Percentiles rank a stretch among this genome's conserved stretches.
phyloP scores from a whole-genome alignment of 1,284 basidiomycete genomes.

The Crucibulum parvulum region DNA sequence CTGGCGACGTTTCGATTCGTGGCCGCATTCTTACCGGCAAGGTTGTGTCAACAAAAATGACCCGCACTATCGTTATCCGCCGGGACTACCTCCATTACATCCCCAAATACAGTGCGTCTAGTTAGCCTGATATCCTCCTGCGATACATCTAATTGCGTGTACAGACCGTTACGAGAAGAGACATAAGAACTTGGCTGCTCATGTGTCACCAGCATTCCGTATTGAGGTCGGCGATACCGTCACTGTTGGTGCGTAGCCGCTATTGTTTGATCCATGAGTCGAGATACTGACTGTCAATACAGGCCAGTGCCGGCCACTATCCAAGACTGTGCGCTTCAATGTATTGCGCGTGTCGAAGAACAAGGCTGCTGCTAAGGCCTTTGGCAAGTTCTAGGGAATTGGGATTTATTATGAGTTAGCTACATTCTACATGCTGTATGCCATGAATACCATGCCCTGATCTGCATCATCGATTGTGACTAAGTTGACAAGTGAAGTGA shows the following conservation, averaged over 20 bases:
- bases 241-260: conserved; percentile 82
- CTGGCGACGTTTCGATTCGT: conserved; percentile 95
- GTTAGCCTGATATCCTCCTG: background rate
- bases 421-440: conserved; percentile 1
- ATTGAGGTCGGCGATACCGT: conserved; percentile 92
- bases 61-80: conserved; percentile 97
- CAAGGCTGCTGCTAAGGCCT: conserved; percentile 89
- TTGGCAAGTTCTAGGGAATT: conserved; percentile 86
- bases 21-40: conserved; percentile 98
- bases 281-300: background rate
- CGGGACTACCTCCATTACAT: conserved; percentile 99
- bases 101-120: conserved; percentile 91
- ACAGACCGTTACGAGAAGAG: conserved; percentile 94
- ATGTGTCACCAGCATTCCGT: conserved; percentile 99
- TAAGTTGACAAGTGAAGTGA: background rate
- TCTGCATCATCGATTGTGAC: conserved; percentile 11
- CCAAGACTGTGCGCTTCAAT: conserved; percentile 99
- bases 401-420: conserved; percentile 14
- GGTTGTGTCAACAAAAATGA: conserved; percentile 99
- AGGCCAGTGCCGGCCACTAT: conserved; percentile 99
- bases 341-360: conserved; percentile 91
- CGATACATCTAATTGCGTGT: background rate
- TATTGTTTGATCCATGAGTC: background rate
- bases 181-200: conserved; percentile 98
- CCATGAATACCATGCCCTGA: conserved; percentile 1